Evolutionary conservation across 83 land plant species (phyloP).

Genomic region (Larix sibirica): DNA sequence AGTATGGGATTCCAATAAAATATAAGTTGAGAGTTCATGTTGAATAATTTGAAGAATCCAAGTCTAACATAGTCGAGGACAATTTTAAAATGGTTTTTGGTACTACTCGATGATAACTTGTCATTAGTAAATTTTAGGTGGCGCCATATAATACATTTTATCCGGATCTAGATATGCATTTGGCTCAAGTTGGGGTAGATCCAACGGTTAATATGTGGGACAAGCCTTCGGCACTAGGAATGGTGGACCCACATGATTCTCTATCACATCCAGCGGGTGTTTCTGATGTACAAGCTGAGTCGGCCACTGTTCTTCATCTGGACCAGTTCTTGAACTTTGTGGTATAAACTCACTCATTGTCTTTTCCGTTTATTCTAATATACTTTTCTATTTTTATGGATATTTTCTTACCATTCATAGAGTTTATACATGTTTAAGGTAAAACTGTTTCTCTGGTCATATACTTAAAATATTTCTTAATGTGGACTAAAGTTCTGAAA

Average conservation of each 20-base stretch:
- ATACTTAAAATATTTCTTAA: neutral
- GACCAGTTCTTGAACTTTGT: constrained; percentile 81
- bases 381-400: neutral
- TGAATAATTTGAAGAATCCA: neutral
- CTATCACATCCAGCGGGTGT: constrained; percentile 88
- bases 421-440: neutral
- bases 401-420: neutral
- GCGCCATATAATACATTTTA: constrained; percentile 98
- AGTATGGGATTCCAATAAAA: neutral
- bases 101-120: neutral
- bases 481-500: constrained; percentile 1
- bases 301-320: constrained; percentile 76
- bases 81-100: neutral
- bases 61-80: neutral
- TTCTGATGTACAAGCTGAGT: constrained; percentile 93
- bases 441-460: neutral
- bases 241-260: constrained; percentile 97
- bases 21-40: neutral
- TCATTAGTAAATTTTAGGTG: constrained; percentile 58
- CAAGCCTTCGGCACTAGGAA: constrained; percentile 79
- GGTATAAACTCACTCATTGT: constrained; percentile 41
- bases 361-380: neutral
- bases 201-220: constrained; percentile 88
- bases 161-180: constrained; percentile 80
- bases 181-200: constrained; percentile 78